A percentile compares a stretch with the other conserved stretches of the same genome.
Conservation (phyloP, 2,329 filamentous ascomycete species). For the Claviceps fusiformis region DNA sequence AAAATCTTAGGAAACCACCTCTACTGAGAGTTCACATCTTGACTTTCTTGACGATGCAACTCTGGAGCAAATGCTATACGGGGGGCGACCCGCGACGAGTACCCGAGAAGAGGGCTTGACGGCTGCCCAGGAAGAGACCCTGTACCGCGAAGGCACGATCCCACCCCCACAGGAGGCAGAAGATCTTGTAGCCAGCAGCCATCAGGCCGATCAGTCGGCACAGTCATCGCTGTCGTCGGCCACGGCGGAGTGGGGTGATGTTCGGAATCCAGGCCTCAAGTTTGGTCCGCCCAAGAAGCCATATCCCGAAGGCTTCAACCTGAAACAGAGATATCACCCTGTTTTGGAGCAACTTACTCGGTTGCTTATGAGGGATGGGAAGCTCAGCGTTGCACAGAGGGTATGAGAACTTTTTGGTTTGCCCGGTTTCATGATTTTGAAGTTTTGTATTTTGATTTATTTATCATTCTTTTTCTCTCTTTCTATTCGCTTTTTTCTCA, state of each 20-base stretch:
- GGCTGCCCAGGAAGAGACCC: constrained; percentile 28
- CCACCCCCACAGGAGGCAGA: constrained; percentile 21
- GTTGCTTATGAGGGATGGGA: constrained; percentile 81
- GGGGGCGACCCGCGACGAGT: constrained; percentile 19
- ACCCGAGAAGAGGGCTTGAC: constrained; percentile 22
- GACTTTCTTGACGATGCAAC: constrained; percentile 21
- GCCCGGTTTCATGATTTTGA: not conserved
- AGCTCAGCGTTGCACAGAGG: constrained; percentile 78
- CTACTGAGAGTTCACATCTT: constrained; percentile 5
- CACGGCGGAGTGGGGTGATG: constrained; percentile 6
- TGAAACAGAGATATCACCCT: constrained; percentile 75
- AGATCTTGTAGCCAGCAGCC: constrained; percentile 14
- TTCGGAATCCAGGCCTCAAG: constrained; percentile 49
- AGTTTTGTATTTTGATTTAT: not conserved
- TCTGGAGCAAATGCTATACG: constrained; percentile 23
- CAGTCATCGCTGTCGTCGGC: constrained; percentile 4
- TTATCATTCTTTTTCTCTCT: not conserved
- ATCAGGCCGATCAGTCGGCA: constrained; percentile 8
- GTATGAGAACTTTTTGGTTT: constrained; percentile 29
- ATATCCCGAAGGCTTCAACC: constrained; percentile 45
- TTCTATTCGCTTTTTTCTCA: not conserved
- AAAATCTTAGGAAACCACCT: not conserved
- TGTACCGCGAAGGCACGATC: constrained; percentile 29
- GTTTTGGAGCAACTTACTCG: constrained; percentile 79
- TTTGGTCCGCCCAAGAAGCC: constrained; percentile 60